Percentiles rank a stretch among this genome's conserved stretches.
phyloP scores from a whole-genome alignment of 202 grass and related monocot genomes.

The Schoenoplectus triqueter region DNA sequence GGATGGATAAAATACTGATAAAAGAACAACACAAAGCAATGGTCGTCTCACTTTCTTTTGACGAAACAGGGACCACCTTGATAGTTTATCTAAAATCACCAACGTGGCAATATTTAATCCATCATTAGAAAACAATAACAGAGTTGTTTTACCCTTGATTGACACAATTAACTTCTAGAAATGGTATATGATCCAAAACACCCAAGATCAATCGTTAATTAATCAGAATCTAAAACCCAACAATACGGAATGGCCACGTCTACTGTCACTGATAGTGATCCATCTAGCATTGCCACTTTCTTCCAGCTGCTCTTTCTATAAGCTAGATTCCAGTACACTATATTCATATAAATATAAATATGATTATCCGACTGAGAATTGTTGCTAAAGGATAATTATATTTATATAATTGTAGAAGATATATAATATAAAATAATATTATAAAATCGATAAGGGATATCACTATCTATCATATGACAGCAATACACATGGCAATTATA shows the following conservation, averaged over 20 bases:
- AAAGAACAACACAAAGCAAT: background rate
- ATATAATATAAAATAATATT: too few relatives aligned
- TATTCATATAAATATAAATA: too few relatives aligned
- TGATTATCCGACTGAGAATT: too few relatives aligned
- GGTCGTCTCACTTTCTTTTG: slow-evolving; percentile 27
- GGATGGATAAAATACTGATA: background rate
- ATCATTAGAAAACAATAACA: slow-evolving; percentile 4
- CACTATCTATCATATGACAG: too few relatives aligned
- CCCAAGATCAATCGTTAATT: background rate
- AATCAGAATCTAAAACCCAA: background rate
- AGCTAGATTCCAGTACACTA: too few relatives aligned
- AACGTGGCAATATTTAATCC: background rate
- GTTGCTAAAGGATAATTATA: too few relatives aligned
- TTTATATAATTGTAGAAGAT: too few relatives aligned
- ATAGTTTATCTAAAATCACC: slow-evolving; percentile 1
- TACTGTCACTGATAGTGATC: background rate
- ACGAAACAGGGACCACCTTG: slow-evolving; percentile 39
- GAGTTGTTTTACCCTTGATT: background rate
- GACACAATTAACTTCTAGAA: slow-evolving; percentile 10
- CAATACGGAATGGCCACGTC: background rate
- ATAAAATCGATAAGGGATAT: too few relatives aligned
- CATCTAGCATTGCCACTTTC: too few relatives aligned
- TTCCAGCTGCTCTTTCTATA: too few relatives aligned
- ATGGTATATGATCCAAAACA: background rate
- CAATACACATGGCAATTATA: too few relatives aligned